Conservation (phyloP, 345 rosid species). For the Hibiscus tridactylites region DNA sequence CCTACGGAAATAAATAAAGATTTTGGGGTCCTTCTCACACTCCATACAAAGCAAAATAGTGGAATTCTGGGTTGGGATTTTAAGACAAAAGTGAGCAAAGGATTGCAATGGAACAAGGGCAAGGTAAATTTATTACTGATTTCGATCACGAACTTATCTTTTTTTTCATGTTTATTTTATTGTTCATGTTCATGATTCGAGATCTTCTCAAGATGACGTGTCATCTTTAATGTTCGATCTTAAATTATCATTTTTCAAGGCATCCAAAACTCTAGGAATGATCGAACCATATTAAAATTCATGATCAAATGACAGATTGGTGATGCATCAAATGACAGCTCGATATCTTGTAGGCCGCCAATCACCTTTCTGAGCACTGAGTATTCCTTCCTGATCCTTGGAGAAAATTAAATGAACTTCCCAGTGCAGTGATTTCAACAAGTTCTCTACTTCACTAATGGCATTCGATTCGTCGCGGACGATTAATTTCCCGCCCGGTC, state of each 20-base stretch:
- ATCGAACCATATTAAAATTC: background rate
- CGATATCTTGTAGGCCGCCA: constrained; percentile 64
- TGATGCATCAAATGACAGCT: constrained; percentile 12
- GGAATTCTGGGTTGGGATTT: background rate
- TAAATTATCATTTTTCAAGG: too few relatives aligned
- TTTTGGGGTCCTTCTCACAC: background rate
- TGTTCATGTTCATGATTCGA: too few relatives aligned
- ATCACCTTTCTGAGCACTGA: constrained; percentile 83
- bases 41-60: background rate
- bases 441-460: constrained; percentile 62
- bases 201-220: too few relatives aligned
- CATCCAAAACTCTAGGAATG: constrained; percentile 10
- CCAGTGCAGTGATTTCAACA: constrained; percentile 77
- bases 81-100: background rate
- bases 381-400: constrained; percentile 68
- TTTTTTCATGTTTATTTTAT: too few relatives aligned
- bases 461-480: constrained; percentile 56
- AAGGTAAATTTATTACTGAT: too few relatives aligned
- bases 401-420: constrained; percentile 70
- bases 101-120: too few relatives aligned
- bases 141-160: too few relatives aligned
- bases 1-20: background rate
- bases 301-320: background rate
- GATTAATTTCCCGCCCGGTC: constrained; percentile 90
- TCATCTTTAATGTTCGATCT: too few relatives aligned